Conservation (phyloP, 305 asterid species). For the Lippia alba region DNA sequence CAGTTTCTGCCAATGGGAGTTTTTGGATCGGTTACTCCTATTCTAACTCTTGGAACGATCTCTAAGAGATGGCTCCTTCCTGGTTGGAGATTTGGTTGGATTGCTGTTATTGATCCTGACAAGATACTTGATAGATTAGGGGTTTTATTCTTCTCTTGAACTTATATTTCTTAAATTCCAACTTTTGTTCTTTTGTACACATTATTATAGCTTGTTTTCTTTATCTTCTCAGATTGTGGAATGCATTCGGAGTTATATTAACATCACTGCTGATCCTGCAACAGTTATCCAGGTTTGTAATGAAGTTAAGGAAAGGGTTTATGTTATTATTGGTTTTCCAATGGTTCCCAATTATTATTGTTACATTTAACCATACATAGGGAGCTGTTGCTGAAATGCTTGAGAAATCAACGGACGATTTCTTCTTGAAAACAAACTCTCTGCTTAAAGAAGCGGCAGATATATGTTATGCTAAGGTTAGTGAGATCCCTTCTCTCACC, state of each 20-base stretch:
- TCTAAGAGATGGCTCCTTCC: slow-evolving; percentile 73
- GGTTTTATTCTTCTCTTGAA: slow-evolving; percentile 31
- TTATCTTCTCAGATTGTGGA: slow-evolving; percentile 54
- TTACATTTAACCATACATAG: slow-evolving; percentile 36
- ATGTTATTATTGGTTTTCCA: too few species aligned
- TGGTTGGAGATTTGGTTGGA: slow-evolving; percentile 70
- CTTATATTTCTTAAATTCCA: too few species aligned
- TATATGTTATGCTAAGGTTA: slow-evolving; percentile 44
- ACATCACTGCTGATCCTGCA: slow-evolving; percentile 51
- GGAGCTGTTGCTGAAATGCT: slow-evolving; percentile 67
- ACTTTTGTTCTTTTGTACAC: too few species aligned
- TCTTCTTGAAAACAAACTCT: slow-evolving; percentile 48
- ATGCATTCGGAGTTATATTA: slow-evolving; percentile 50
- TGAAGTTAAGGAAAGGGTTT: background rate
- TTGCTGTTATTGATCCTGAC: slow-evolving; percentile 54
- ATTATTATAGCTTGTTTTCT: background rate
- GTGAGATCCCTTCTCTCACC: slow-evolving; percentile 52
- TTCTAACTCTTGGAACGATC: slow-evolving; percentile 51
- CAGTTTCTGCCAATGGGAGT: slow-evolving; percentile 58
- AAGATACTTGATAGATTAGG: slow-evolving; percentile 49
- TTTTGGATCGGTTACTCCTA: slow-evolving; percentile 51
- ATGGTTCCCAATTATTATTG: background rate
- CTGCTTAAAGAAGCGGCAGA: slow-evolving; percentile 63
- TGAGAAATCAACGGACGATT: slow-evolving; percentile 51
- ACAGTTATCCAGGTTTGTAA: slow-evolving; percentile 56